Evolutionary conservation across 768 basidiomycete genomes (phyloP).

Genomic region (Termitomyces sp.): DNA sequence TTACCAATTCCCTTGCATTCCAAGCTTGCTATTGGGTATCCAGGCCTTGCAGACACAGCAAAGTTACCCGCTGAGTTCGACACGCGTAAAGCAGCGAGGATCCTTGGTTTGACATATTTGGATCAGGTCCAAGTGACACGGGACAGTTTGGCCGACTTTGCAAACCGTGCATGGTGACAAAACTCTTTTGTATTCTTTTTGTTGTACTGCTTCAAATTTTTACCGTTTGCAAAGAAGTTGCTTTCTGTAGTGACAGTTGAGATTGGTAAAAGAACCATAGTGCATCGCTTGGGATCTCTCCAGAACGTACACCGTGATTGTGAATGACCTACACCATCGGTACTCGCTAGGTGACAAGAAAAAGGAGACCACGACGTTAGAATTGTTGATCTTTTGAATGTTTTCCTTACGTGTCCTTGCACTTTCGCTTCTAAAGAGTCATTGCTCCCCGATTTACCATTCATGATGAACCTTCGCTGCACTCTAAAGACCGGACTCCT

Average conservation of each 20-base stretch:
- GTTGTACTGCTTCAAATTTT: background rate
- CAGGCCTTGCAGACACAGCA: constrained; percentile 22
- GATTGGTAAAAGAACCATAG: background rate
- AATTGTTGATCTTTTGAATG: too few species aligned
- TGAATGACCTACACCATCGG: too few species aligned
- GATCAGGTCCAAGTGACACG: constrained; percentile 32
- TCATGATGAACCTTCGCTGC: too few species aligned
- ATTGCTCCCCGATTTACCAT: too few species aligned
- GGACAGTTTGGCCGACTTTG: constrained; percentile 37
- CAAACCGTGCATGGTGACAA: constrained; percentile 33
- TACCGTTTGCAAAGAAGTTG: background rate
- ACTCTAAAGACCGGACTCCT: too few species aligned
- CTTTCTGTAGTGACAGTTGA: background rate
- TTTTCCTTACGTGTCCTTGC: too few species aligned
- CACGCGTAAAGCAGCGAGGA: constrained; percentile 28
- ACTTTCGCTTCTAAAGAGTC: too few species aligned
- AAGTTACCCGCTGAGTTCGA: constrained; percentile 24
- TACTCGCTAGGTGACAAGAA: too few species aligned
- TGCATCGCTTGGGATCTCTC: background rate
- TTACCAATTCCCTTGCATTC: constrained; percentile 19
- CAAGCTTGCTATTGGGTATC: constrained; percentile 25
- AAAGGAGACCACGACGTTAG: too few species aligned
- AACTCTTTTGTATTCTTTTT: background rate
- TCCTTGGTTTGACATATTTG: constrained; percentile 38
- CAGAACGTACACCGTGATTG: too few species aligned